Evolutionary conservation across 495 filamentous ascomycete species (phyloP).

Genomic region (Melanomma pulvis-pyrius): DNA sequence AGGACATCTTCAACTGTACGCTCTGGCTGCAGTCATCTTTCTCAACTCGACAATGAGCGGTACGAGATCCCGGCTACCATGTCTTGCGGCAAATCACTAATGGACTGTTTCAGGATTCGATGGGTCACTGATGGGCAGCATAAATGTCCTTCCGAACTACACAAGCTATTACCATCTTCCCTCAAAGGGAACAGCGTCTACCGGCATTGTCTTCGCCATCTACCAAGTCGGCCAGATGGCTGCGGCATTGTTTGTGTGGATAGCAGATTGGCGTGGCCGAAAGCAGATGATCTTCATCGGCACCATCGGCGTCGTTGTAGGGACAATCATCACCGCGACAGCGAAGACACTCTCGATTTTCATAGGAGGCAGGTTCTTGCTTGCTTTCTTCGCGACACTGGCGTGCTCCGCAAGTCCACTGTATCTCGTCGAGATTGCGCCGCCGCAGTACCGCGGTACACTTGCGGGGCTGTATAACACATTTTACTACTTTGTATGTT

Average conservation of each 20-base stretch:
- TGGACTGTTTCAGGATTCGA: slow-evolving; percentile 16
- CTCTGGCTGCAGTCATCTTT: slow-evolving; percentile 20
- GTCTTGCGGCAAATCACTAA: not conserved
- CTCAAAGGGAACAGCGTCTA: slow-evolving; percentile 20
- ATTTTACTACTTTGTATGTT: slow-evolving; percentile 34
- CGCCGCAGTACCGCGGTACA: slow-evolving; percentile 34
- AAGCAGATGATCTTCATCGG: slow-evolving; percentile 30
- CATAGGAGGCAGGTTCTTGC: slow-evolving; percentile 31
- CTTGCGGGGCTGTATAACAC: slow-evolving; percentile 40
- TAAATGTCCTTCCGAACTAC: slow-evolving; percentile 31
- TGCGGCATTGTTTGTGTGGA: slow-evolving; percentile 33
- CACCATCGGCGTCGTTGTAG: slow-evolving; percentile 21
- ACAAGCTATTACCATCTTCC: slow-evolving; percentile 33
- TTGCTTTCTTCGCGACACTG: slow-evolving; percentile 28
- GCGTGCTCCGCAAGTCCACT: slow-evolving; percentile 24
- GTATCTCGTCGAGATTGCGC: slow-evolving; percentile 33
- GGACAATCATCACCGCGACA: slow-evolving; percentile 30
- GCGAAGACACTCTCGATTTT: slow-evolving; percentile 27
- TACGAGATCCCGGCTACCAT: not conserved
- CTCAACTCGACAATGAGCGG: slow-evolving; percentile 32
- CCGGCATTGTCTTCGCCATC: slow-evolving; percentile 35
- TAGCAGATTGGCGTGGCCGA: slow-evolving; percentile 31
- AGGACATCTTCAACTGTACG: slow-evolving; percentile 22
- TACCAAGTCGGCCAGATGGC: slow-evolving; percentile 35
- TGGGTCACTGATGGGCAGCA: slow-evolving; percentile 30